phyloP scores from a whole-genome alignment of 257 asterid genomes.

The Nicotiana tabacum region DNA sequence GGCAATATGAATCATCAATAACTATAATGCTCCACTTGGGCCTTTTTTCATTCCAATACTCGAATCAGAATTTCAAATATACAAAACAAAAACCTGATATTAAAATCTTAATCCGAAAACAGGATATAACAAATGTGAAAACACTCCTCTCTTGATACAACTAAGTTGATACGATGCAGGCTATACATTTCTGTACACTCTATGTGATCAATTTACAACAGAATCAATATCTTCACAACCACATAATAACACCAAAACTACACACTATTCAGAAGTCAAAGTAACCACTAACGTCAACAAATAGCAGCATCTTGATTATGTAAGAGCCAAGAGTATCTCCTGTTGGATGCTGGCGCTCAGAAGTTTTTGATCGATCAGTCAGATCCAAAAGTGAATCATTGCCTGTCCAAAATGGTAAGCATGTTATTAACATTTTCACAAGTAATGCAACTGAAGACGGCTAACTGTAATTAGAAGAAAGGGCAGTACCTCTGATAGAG shows the following conservation, averaged over 20 bases:
- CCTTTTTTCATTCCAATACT: not conserved
- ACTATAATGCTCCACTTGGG: not conserved
- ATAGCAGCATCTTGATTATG: conserved; percentile 1
- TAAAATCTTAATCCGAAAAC: not conserved
- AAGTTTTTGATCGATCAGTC: not conserved
- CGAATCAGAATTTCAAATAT: not conserved
- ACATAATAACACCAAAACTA: not conserved
- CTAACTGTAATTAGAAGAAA: not conserved
- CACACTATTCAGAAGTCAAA: not conserved
- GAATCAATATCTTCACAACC: not conserved
- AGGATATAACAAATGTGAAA: not conserved
- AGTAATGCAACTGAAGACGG: not conserved
- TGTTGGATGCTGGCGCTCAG: not conserved
- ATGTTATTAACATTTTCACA: not conserved
- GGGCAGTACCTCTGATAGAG: conserved; percentile 42
- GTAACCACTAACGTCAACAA: not conserved
- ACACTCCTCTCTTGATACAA: not conserved
- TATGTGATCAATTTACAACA: not conserved
- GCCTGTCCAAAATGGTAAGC: conserved; percentile 8
- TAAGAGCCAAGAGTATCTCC: not conserved
- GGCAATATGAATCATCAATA: not conserved
- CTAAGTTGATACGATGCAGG: not conserved
- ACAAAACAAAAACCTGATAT: not conserved
- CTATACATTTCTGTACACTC: not conserved
- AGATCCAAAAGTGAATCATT: conserved; percentile 14